Percentiles rank a stretch among this genome's conserved stretches.
phyloP scores from a whole-genome alignment of 352 stramenopile species.

The Globisporangium echinulatum region DNA sequence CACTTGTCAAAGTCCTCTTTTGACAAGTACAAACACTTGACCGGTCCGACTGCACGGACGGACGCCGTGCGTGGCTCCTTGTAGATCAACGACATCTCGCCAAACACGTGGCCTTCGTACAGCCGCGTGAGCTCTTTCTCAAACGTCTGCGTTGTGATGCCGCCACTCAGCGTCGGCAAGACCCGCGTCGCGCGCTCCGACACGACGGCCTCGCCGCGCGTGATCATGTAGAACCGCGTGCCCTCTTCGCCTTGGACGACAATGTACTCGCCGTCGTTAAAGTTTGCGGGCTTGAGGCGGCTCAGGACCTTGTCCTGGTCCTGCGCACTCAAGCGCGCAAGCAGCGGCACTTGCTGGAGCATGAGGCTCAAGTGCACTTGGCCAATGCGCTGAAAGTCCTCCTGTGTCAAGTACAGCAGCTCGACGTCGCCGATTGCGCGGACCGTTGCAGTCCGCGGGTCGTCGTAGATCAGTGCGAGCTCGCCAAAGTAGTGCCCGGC shows the following conservation, averaged over 20 bases:
- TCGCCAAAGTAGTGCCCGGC: slow-evolving; percentile 93
- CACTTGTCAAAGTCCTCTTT: slow-evolving; percentile 88
- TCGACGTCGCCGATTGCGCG: slow-evolving; percentile 72
- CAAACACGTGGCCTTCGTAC: slow-evolving; percentile 87
- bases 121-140: slow-evolving; percentile 79
- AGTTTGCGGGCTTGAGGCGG: slow-evolving; percentile 75
- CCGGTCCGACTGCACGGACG: slow-evolving; percentile 65
- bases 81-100: slow-evolving; percentile 86
- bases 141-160: slow-evolving; percentile 26
- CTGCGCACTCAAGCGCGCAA: slow-evolving; percentile 55
- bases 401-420: slow-evolving; percentile 78
- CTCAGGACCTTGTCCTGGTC: slow-evolving; percentile 83
- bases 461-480: slow-evolving; percentile 88
- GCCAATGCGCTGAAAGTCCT: slow-evolving; percentile 84
- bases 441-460: slow-evolving; percentile 81
- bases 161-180: slow-evolving; percentile 7
- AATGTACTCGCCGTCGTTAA: slow-evolving; percentile 84
- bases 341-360: slow-evolving; percentile 79
- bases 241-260: slow-evolving; percentile 86
- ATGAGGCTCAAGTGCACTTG: slow-evolving; percentile 85
- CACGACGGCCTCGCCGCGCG: slow-evolving; percentile 76
- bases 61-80: slow-evolving; percentile 81
- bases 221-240: slow-evolving; percentile 88
- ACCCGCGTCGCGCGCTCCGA: slow-evolving; percentile 46
- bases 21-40: slow-evolving; percentile 83